These are phyloP conservation scores for Botrytis porri DNA, from an alignment of 2,329 filamentous ascomycete species.

Conservation along the genomic window DNA sequence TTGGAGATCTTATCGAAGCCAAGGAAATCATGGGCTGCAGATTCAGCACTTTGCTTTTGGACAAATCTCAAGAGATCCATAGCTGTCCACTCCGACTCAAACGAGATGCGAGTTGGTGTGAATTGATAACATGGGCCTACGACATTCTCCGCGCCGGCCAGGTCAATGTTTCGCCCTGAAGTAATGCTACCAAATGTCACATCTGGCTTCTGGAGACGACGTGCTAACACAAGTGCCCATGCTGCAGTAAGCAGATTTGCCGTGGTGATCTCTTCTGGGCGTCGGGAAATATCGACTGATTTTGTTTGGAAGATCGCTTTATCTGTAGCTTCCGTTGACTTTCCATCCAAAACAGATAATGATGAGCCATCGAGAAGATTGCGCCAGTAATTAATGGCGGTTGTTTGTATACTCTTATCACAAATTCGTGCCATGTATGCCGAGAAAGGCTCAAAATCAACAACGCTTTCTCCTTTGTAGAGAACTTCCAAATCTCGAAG, in stretches of 20 bases:
- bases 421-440: conserved; percentile 38
- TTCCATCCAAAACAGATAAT: conserved; percentile 21
- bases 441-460: conserved; percentile 41
- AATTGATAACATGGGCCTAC: conserved; percentile 47
- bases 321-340: conserved; percentile 23
- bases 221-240: conserved; percentile 44
- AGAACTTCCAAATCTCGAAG: conserved; percentile 27
- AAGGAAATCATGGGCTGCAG: conserved; percentile 39
- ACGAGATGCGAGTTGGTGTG: conserved; percentile 44
- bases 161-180: conserved; percentile 43
- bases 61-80: conserved; percentile 38
- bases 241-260: conserved; percentile 45
- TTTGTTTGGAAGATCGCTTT: conserved; percentile 38
- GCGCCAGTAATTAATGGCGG: conserved; percentile 44
- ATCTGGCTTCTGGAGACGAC: conserved; percentile 23
- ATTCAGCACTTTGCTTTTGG: conserved; percentile 37
- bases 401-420: conserved; percentile 33
- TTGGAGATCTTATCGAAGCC: conserved; percentile 39
- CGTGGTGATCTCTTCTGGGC: conserved; percentile 40
- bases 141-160: conserved; percentile 40
- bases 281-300: conserved; percentile 29
- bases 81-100: conserved; percentile 38
- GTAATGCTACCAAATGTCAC: conserved; percentile 39
- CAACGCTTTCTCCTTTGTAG: conserved; percentile 39
- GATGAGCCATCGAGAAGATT: conserved; percentile 41